phyloP scores from a whole-genome alignment of 2,329 filamentous ascomycete species.

The Phialemoniopsis sp. region DNA sequence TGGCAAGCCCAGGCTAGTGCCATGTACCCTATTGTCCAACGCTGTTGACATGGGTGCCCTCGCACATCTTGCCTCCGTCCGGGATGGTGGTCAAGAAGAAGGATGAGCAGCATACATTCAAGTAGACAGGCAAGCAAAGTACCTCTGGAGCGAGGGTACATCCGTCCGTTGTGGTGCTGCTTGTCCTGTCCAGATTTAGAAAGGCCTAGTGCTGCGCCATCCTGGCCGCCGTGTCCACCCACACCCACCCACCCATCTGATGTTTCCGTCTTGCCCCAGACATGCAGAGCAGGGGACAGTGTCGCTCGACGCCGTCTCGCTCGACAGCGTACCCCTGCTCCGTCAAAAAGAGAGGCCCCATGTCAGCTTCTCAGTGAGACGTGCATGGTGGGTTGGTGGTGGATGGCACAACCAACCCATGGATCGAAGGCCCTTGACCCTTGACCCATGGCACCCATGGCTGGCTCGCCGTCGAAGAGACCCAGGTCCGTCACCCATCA shows the following conservation, averaged over 20 bases:
- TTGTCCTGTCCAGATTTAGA: conserved; percentile 28
- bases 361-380: conserved; percentile 48
- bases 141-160: conserved; percentile 12
- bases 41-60: too few species aligned
- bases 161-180: conserved; percentile 7
- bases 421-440: conserved; percentile 1
- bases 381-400: conserved; percentile 33
- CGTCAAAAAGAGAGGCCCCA: conserved; percentile 20
- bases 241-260: conserved; percentile 28
- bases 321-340: conserved; percentile 22
- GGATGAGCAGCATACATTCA: too few species aligned
- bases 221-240: conserved; percentile 14
- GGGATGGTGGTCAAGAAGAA: too few species aligned
- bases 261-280: conserved; percentile 38
- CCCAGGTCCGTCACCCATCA: too few species aligned
- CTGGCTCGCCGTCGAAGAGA: conserved; percentile 10
- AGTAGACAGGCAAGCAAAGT: conserved; percentile 4
- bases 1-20: too few species aligned
- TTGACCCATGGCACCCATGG: conserved; percentile 11
- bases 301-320: conserved; percentile 17
- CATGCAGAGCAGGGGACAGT: conserved; percentile 18
- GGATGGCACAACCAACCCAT: too few species aligned
- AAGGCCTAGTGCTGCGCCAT: conserved; percentile 29
- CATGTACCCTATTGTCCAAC: too few species aligned
- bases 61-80: too few species aligned